Evolutionary conservation across 176 grass and related monocot species (phyloP).

Genomic region (Aegilops umbellulata): DNA sequence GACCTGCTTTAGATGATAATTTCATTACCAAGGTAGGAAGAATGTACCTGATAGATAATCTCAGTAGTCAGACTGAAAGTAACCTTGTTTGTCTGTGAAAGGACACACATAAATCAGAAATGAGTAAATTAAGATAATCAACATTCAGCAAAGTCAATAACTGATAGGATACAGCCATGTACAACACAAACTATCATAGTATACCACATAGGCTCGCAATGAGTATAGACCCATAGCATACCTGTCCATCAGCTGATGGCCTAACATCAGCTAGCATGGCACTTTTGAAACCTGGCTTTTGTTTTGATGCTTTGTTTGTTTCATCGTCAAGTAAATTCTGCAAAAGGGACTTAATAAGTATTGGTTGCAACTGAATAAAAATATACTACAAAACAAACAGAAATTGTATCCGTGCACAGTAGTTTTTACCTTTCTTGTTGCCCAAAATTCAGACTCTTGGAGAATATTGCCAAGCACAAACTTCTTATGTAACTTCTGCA

Average conservation of each 20-base stretch:
- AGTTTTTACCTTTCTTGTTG: constrained; percentile 79
- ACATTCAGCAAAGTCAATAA: constrained; percentile 8
- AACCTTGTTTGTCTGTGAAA: constrained; percentile 91
- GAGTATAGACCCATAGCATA: constrained; percentile 46
- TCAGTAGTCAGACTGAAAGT: constrained; percentile 89
- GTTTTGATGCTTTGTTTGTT: constrained; percentile 57
- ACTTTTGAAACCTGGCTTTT: constrained; percentile 86
- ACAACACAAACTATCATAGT: constrained; percentile 24
- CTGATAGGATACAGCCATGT: constrained; percentile 2
- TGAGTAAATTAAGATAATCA: constrained; percentile 25
- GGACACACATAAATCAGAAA: constrained; percentile 30
- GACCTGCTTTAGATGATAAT: not conserved
- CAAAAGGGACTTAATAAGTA: constrained; percentile 26
- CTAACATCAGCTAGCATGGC: constrained; percentile 90
- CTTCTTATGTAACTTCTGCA: constrained; percentile 94
- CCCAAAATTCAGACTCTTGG: constrained; percentile 95
- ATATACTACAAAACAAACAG: constrained; percentile 10
- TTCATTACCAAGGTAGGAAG: constrained; percentile 11
- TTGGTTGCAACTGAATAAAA: constrained; percentile 6
- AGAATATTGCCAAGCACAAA: constrained; percentile 83
- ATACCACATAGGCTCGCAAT: not conserved
- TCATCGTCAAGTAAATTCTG: constrained; percentile 92
- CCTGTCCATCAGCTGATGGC: constrained; percentile 88
- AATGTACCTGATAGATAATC: constrained; percentile 86
- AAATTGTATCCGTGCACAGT: not conserved